A percentile compares a stretch with the other conserved stretches of the same genome.
These are phyloP conservation scores for Osmanthus fragrans DNA, from an alignment of 257 asterid genomes.

Conservation along the genomic window DNA sequence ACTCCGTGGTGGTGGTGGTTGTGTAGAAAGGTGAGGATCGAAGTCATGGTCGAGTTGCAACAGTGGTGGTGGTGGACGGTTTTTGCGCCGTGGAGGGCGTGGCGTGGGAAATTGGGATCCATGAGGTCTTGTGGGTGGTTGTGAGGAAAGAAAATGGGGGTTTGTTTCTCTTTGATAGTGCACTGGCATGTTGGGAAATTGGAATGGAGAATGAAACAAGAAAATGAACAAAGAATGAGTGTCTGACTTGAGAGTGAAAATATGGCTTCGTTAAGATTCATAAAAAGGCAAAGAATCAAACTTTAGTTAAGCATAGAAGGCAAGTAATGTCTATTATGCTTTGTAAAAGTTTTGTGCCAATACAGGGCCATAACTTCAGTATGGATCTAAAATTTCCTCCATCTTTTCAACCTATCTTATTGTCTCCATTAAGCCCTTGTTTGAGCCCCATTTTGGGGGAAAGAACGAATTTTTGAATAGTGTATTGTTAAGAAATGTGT, in stretches of 20 bases:
- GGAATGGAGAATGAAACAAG: slow-evolving; percentile 1
- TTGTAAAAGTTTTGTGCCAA: slow-evolving; percentile 16
- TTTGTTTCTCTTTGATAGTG: slow-evolving; percentile 28
- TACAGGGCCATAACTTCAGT: background rate
- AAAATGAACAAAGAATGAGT: slow-evolving; percentile 15
- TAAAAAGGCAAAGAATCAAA: slow-evolving; percentile 39
- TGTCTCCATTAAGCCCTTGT: too few species aligned
- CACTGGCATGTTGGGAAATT: slow-evolving; percentile 22
- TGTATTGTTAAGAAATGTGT: too few species aligned
- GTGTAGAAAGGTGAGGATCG: background rate
- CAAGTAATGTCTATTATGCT: slow-evolving; percentile 39
- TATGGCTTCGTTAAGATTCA: slow-evolving; percentile 11
- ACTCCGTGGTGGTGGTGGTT: slow-evolving; percentile 3
- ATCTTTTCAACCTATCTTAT: background rate
- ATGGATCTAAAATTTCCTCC: background rate
- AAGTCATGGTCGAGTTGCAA: background rate
- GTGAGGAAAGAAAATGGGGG: slow-evolving; percentile 41
- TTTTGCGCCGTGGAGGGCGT: background rate
- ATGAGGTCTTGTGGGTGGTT: slow-evolving; percentile 9
- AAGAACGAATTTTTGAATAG: too few species aligned
- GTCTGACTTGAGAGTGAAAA: background rate
- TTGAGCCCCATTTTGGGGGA: too few species aligned
- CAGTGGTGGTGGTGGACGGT: background rate
- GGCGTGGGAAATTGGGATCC: background rate
- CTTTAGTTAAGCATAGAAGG: slow-evolving; percentile 38